Conservation (phyloP, 2,329 filamentous ascomycete species). For the Fusarium solani-melongenae region DNA sequence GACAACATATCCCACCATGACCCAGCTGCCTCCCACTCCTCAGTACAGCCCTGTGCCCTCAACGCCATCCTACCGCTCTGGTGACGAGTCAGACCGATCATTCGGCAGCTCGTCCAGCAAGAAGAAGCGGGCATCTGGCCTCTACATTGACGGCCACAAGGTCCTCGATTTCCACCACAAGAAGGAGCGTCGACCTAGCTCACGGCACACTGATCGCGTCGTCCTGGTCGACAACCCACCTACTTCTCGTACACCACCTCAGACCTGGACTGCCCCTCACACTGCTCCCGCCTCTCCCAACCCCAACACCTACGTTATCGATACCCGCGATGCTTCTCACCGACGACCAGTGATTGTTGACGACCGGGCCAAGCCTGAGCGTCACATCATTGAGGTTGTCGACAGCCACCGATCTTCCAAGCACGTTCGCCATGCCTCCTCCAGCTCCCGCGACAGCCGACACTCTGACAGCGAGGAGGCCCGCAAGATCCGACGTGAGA, state of each 20-base stretch:
- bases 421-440: conserved; percentile 52
- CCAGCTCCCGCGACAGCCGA: conserved; percentile 49
- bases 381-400: conserved; percentile 52
- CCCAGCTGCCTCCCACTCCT: conserved; percentile 55
- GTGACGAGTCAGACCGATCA: conserved; percentile 52
- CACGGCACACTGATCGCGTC: conserved; percentile 54
- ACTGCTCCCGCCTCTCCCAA: conserved; percentile 55
- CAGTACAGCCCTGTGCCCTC: conserved; percentile 46
- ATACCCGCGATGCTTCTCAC: conserved; percentile 37
- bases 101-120: conserved; percentile 46
- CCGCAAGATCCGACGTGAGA: conserved; percentile 32
- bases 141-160: conserved; percentile 53
- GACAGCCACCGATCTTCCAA: conserved; percentile 45
- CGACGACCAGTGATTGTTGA: conserved; percentile 53
- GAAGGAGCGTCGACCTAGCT: conserved; percentile 42
- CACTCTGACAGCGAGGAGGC: conserved; percentile 46
- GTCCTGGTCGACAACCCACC: conserved; percentile 58
- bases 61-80: conserved; percentile 50
- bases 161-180: conserved; percentile 49
- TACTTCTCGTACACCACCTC: conserved; percentile 60
- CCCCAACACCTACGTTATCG: conserved; percentile 40
- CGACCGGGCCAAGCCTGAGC: conserved; percentile 46
- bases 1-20: conserved; percentile 44
- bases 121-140: conserved; percentile 48
- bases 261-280: conserved; percentile 51